A percentile compares a stretch with the other conserved stretches of the same genome.
Evolutionary conservation across 805 yeast genomes (phyloP).

Genomic region (Candida orba): DNA sequence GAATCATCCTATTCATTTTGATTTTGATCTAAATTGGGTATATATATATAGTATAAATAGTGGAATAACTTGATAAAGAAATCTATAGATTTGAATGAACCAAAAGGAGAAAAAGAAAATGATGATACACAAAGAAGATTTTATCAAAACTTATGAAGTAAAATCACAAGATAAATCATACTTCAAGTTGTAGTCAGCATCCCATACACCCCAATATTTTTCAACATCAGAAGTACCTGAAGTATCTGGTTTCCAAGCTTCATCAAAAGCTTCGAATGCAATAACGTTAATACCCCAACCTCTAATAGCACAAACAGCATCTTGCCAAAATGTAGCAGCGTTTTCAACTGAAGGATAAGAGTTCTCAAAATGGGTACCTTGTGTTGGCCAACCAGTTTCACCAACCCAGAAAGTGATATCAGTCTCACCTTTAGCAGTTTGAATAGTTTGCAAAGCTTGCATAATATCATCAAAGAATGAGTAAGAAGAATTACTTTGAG

Average conservation of each 20-base stretch:
- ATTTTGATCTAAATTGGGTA: no score
- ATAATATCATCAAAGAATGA: slow-evolving; percentile 94
- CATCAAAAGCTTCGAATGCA: slow-evolving; percentile 93
- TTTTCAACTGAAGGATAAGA: slow-evolving; percentile 65
- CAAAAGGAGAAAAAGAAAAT: background rate
- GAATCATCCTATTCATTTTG: no score
- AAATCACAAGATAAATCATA: slow-evolving; percentile 43
- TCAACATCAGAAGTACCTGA: slow-evolving; percentile 84
- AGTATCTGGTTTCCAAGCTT: slow-evolving; percentile 91
- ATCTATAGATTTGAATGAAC: background rate
- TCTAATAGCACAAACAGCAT: slow-evolving; percentile 87
- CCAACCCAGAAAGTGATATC: slow-evolving; percentile 92
- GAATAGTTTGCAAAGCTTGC: slow-evolving; percentile 91
- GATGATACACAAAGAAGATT: background rate
- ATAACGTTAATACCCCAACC: slow-evolving; percentile 94
- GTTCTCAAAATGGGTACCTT: slow-evolving; percentile 63
- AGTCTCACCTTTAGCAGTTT: slow-evolving; percentile 78
- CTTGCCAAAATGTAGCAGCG: slow-evolving; percentile 78
- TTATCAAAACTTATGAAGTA: slow-evolving; percentile 20
- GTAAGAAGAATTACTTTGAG: slow-evolving; percentile 72
- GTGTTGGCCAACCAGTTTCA: slow-evolving; percentile 96
- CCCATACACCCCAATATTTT: slow-evolving; percentile 92
- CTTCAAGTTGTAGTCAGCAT: slow-evolving; percentile 39
- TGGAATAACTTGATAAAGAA: no score
- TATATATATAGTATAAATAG: no score